Base-by-base conservation (phyloP, 352 stramenopile species). In the Pythium periplocum region DNA sequence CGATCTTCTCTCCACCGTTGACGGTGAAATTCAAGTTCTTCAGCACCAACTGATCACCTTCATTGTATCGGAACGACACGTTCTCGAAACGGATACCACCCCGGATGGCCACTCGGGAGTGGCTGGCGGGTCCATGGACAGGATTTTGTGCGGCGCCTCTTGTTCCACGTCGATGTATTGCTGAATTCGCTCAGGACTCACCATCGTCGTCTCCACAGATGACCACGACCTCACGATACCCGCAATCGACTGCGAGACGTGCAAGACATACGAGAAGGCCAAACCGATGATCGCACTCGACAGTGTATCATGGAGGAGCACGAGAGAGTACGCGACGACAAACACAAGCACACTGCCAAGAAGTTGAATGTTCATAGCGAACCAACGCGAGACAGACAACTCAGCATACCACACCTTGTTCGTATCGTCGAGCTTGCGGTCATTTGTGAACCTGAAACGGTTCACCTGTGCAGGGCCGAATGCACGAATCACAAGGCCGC, bases 341-440 rank as follows among this genome's bases (percentile, higher is more conserved):
- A 99, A 86, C 0, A 98, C 54, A 9, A 69, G 8, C 34, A 96
- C 53, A 57, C 95, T 83, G 1, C 91, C 76, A 4, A 98, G 61
- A 9, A 72, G 36, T 69, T 91, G 59, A 46, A 90, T 75, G 32
- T 71, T 50, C 4, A 80, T 42, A 1, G 67, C 68, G 43, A 75
- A 77, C 70, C 70, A 77, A 17, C 70, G 64, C n/a, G 62, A 72
- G 7, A 80, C 61, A 6, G 55, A 69, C 3, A 77, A 51, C 40
- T 73, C 50, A 6, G 52, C 59, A n/a, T 71, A 74, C 64, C 70
- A 73, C 7, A 75, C 56, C 51, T 69, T 69, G 58, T 64, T 75
- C 52, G 69, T 70, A 6, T 67, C 59, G 37, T 84, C 64, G 4
- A 84, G 46, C 26, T 65, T 73, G 33, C 5, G 5, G 11, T 66